Evolutionary conservation across 306 rosid species (phyloP), one percentile per base, ranked within the genome.

Genomic region (Sesbania bispinosa): DNA sequence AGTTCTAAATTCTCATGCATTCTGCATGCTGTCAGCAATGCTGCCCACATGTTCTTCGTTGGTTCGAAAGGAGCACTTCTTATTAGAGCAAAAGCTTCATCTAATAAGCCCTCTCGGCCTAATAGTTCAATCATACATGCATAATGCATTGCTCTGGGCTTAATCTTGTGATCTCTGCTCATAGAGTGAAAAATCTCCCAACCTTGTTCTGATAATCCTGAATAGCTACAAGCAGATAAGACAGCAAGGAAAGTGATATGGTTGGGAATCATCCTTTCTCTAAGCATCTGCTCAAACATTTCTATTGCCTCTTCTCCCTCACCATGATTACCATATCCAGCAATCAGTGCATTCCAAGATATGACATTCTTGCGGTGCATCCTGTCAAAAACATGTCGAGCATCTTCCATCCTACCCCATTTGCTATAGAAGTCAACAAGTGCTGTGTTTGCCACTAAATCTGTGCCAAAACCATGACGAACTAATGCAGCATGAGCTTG

Each of bases 141-240:
- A 67, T 77, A 90, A 76, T 93, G 98, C 98, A 93, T 93, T n/a
- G 98, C 90, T n/a, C 96, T 92, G 38, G 97, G 96, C 75, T 82
- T 88, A 38, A 88, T 69, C 73, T 82, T 93, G 82, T 88, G 78
- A 80, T 86, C 93, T 62, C 77, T 78, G 41, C 74, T 71, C 97
- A 93, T 90, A 24, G 88, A 85, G 43, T 84, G 66, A 59, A 93
- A 93, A 47, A 86, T 70, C 62, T 90, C 93, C 96, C 97, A 88
- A 51, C 98, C 96, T 16, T 46, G 62, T 77, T 81, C 90, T 7
- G 87, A 84, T 77, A 93, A 83, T 69, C 96, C 92, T 4, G 98
- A 90, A 78, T 87, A 76, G 71, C 93, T 80, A 51, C 98, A 93
- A 63, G 98, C 97, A 41, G 92, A 93, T 69, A 90, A 77, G 66